Evolutionary conservation across 768 basidiomycete species (phyloP), one percentile per base, ranked within the genome.

Genomic region (Kwoniella europaea): DNA sequence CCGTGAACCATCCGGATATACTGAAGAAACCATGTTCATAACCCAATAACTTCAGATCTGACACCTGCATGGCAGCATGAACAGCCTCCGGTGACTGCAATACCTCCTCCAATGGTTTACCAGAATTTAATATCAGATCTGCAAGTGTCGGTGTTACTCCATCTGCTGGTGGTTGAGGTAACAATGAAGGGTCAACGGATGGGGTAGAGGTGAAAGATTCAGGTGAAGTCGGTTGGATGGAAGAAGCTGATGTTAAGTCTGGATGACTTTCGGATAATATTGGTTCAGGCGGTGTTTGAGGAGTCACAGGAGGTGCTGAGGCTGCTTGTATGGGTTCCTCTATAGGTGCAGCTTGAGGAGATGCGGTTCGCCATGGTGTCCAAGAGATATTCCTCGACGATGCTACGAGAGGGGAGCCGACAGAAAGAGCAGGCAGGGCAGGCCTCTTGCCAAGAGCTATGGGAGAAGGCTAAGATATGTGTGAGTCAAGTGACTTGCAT

Each of bases 41-140:
- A 4, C 82, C 82, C 42, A 82, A 56, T 12, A 80, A 58, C 12
- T 74, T 72, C 42, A 83, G 65, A 73, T 83, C 82, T 4, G 80
- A 76, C 16, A 75, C 65, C 52, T 74, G 74, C 70, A 80, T 74
- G 24, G 73, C 76, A 1, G 81, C 79, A 65, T 81, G 77, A 13
- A 83, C 69, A 3, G 81, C 82, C 72, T 82, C 81, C 0, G 72
- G 77, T 22, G 81, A 81, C 16, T 77, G 66, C 9, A 83, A 72
- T n/a, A 83, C 73, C n/a, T 78, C 76, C 50, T 73, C 57, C 15
- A 81, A 58, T 2, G 74, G 59, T 46, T 71, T 63, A 1, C 69
- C 70, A 5, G 74, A 69, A 56, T 78, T 73, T 18, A 68, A 56
- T 2, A 78, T 66, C 18, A 80, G 52, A 27, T 78, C 75, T 43